Evolutionary conservation across 208 protist species (phyloP).

Genomic region (Eutreptiella sp.): DNA sequence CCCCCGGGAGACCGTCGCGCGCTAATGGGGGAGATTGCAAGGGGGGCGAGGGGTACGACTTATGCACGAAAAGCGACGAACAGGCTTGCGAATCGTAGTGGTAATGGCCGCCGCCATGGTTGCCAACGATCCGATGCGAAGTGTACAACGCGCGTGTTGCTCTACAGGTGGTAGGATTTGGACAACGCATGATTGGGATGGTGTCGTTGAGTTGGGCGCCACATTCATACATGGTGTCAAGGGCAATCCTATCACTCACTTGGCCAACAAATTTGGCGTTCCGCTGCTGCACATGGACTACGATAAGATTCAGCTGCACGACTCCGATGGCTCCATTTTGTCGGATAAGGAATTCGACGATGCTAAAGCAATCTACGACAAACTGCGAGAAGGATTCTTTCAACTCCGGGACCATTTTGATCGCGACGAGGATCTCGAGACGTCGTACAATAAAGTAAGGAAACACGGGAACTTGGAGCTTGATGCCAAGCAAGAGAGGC

Average conservation of each 20-base stretch:
- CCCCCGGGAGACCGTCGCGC: no score
- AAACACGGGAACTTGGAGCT: not conserved
- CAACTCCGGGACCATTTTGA: slow-evolving; percentile 2
- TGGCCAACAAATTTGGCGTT: slow-evolving; percentile 1
- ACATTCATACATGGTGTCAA: slow-evolving; percentile 25
- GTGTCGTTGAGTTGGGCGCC: slow-evolving; percentile 17
- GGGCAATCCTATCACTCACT: slow-evolving; percentile 7
- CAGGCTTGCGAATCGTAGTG: no score
- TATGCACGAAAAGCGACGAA: no score
- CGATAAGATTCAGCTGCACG: slow-evolving; percentile 3
- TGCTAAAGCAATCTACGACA: slow-evolving; percentile 5
- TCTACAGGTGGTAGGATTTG: slow-evolving; percentile 14
- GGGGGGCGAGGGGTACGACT: no score
- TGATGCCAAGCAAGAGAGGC: not conserved
- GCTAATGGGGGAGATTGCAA: no score
- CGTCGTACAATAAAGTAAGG: not conserved
- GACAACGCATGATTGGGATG: slow-evolving; percentile 10
- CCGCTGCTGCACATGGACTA: slow-evolving; percentile 1
- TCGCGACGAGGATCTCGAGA: slow-evolving; percentile 1
- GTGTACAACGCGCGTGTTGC: no score
- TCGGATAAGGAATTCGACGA: not conserved
- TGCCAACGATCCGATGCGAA: no score
- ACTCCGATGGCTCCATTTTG: not conserved
- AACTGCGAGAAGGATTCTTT: slow-evolving; percentile 1
- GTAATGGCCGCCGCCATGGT: no score